phyloP scores from a whole-genome alignment of 805 yeast genomes.

The Clavispora santaluciae region DNA sequence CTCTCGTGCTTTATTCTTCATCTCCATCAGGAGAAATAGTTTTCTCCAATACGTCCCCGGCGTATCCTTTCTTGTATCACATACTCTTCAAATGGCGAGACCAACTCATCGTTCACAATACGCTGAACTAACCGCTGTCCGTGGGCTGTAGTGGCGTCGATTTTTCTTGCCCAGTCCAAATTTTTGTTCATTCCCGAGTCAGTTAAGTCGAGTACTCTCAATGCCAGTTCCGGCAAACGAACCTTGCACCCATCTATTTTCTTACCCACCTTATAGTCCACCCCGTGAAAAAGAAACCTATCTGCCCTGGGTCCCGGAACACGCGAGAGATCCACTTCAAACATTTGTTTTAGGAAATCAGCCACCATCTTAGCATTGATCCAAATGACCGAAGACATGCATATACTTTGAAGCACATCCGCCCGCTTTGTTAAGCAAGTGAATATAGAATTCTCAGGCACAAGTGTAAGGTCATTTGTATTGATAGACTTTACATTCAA shows the following conservation, averaged over 20 bases:
- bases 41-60: conserved; percentile 42
- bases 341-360: conserved; percentile 22
- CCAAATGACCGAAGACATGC: conserved; percentile 46
- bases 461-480: conserved; percentile 22
- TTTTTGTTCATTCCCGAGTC: conserved; percentile 47
- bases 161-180: conserved; percentile 41
- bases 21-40: conserved; percentile 24
- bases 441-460: conserved; percentile 33
- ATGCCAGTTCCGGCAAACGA: background rate
- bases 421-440: conserved; percentile 4
- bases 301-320: conserved; percentile 4
- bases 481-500: conserved; percentile 37
- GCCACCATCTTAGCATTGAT: conserved; percentile 34
- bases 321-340: conserved; percentile 3
- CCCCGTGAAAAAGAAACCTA: conserved; percentile 3
- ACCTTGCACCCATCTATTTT: conserved; percentile 3
- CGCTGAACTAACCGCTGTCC: conserved; percentile 15
- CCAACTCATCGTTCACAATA: conserved; percentile 28
- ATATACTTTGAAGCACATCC: conserved; percentile 30
- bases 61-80: conserved; percentile 30
- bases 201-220: conserved; percentile 30
- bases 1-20: background rate
- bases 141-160: conserved; percentile 6
- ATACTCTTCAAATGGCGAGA: conserved; percentile 26
- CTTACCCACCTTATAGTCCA: conserved; percentile 5